Evolutionary conservation across 257 asterid genomes (phyloP).

Genomic region (Oldenlandia corymbosa): DNA sequence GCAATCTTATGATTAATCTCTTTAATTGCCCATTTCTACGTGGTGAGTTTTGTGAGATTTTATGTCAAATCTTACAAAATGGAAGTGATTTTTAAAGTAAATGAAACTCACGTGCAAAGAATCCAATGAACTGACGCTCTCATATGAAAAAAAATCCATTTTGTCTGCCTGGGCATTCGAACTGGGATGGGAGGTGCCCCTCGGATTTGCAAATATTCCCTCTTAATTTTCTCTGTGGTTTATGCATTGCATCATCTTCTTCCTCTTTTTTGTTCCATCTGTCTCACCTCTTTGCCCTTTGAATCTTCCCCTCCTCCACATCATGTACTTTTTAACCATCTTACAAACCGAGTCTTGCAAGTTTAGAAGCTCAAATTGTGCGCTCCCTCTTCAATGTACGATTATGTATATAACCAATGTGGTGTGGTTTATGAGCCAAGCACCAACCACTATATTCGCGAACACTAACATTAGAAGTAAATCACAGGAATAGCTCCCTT

Average conservation of each 20-base stretch:
- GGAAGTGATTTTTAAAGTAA: too few relatives aligned
- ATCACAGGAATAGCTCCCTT: too few relatives aligned
- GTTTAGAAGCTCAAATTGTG: too few relatives aligned
- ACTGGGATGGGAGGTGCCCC: not conserved
- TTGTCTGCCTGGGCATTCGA: slow-evolving; percentile 20
- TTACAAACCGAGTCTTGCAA: too few relatives aligned
- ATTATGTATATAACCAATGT: too few relatives aligned
- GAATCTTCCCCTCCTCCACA: not conserved
- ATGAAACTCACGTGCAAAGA: slow-evolving; percentile 53
- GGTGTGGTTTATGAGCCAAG: too few relatives aligned
- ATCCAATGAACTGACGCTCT: slow-evolving; percentile 46
- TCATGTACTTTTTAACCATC: too few relatives aligned
- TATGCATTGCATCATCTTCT: slow-evolving; percentile 16
- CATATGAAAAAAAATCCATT: slow-evolving; percentile 28
- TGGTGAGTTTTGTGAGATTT: not conserved
- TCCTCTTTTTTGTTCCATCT: slow-evolving; percentile 4
- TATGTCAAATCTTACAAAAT: too few relatives aligned
- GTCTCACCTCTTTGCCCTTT: not conserved
- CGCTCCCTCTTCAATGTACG: too few relatives aligned
- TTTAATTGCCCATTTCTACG: not conserved
- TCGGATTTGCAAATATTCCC: slow-evolving; percentile 34
- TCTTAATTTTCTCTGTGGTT: not conserved
- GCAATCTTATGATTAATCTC: too few relatives aligned
- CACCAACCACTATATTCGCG: too few relatives aligned
- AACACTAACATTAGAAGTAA: too few relatives aligned